Percentiles rank a stretch among this genome's conserved stretches.
phyloP scores from a whole-genome alignment of 805 yeast species.

The Zygotorulaspora florentina region DNA sequence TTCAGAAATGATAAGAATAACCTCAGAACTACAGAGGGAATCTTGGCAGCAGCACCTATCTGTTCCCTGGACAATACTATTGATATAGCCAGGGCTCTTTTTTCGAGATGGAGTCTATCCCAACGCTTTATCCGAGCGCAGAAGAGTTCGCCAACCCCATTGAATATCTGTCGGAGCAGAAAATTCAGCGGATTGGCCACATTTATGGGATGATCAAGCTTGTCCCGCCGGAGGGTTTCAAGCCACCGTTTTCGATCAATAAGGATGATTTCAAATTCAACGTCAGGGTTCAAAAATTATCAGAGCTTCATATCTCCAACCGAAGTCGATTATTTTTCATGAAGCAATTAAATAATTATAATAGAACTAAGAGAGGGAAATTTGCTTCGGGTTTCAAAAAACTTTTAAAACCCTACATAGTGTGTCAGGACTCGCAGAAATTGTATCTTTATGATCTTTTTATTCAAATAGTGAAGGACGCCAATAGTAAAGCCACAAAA shows the following conservation, averaged over 20 bases:
- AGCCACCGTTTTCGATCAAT: slow-evolving; percentile 53
- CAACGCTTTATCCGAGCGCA: slow-evolving; percentile 52
- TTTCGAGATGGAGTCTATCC: slow-evolving; percentile 36
- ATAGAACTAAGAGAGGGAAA: slow-evolving; percentile 28
- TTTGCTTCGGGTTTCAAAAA: slow-evolving; percentile 4
- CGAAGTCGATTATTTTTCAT: slow-evolving; percentile 60
- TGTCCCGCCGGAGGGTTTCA: slow-evolving; percentile 52
- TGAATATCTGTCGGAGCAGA: slow-evolving; percentile 52
- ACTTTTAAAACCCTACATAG: slow-evolving; percentile 13
- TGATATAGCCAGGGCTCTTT: neutral
- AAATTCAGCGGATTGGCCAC: slow-evolving; percentile 43
- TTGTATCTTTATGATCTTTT: slow-evolving; percentile 40
- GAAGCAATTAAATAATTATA: slow-evolving; percentile 56
- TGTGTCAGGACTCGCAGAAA: slow-evolving; percentile 8
- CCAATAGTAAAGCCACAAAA: slow-evolving; percentile 3
- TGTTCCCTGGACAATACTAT: neutral
- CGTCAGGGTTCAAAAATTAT: slow-evolving; percentile 63
- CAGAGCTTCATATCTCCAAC: slow-evolving; percentile 58
- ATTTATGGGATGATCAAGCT: slow-evolving; percentile 73
- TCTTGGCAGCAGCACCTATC: neutral
- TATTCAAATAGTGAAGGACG: slow-evolving; percentile 32
- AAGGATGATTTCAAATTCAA: slow-evolving; percentile 53
- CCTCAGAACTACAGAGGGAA: neutral
- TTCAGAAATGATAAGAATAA: neutral
- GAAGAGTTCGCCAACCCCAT: slow-evolving; percentile 63